Base-by-base conservation (phyloP, 2,329 filamentous ascomycete species). In the Fusarium foetens region DNA sequence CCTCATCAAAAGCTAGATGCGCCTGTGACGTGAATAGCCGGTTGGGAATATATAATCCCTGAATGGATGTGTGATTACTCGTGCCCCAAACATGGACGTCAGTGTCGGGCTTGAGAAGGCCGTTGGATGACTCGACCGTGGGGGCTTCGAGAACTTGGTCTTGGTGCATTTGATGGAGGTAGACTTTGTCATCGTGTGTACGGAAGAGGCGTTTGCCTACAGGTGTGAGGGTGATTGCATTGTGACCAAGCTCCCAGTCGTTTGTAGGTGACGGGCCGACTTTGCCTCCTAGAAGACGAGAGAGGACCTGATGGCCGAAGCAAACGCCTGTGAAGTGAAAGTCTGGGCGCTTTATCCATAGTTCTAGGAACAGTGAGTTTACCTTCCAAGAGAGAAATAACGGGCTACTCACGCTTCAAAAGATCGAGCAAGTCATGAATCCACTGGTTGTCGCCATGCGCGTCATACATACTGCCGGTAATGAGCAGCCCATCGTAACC, bases 261-360 rank as follows among this genome's bases (percentile, higher is more conserved):
- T 91, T 90, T 23, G 83, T 81, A 19, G 90, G 87, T 70, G 89
- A 91, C 35, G 90, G 85, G 21, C 86, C 90, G 4, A 95, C 91
- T 70, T 88, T 88, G n/a, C 84, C 88, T 10, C 90, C 92, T 63
- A 94, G 80, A 4, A 93, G 91, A 35, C 93, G 87, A 3, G 89
- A 91, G 36, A 96, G 84, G 70, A 96, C 90, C 80, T 95, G 93
- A 77, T 95, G 93, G 10, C 93, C 93, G 79, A 94, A 95, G 80
- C 93, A 96, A 14, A 95, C 89, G 5, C 93, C 93, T 23, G 94
- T 88, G 38, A 95, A 82, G 38, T 84, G 84, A 51, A 89, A 86
- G 25, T 87, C 83, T 3, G 86, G 86, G 4, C 86, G 81, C 9
- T 81, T 77, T 11, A 78, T 76, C 87, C 87, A 90, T 8, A 89